Conservation (phyloP, 129 eudicot genomes). For the Pulicaria dysenterica region DNA sequence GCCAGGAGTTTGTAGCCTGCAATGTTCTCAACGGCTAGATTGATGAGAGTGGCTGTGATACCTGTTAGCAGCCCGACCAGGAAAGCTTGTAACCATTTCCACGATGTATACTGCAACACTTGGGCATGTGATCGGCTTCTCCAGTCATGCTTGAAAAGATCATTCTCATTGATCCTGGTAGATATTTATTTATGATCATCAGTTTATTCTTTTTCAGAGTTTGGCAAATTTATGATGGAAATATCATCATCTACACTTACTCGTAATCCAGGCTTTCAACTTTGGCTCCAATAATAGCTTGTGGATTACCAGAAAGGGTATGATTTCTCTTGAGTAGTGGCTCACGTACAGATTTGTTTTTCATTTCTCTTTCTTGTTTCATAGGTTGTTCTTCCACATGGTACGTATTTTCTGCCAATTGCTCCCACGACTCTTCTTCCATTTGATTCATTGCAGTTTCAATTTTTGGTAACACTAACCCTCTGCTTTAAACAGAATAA, state of each 20-base stretch:
- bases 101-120: constrained; percentile 62
- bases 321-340: constrained; percentile 64
- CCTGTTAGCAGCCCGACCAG: constrained; percentile 87
- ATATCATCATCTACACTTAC: constrained; percentile 44
- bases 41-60: constrained; percentile 71
- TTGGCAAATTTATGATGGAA: not conserved
- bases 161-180: constrained; percentile 87
- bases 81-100: constrained; percentile 83
- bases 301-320: constrained; percentile 61
- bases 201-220: not conserved
- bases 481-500: not conserved
- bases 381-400: constrained; percentile 41
- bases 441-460: constrained; percentile 21
- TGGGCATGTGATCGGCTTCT: constrained; percentile 74
- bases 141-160: constrained; percentile 90
- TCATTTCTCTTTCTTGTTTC: constrained; percentile 51
- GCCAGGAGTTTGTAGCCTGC: constrained; percentile 82
- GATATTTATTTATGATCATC: not conserved
- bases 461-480: constrained; percentile 12
- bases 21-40: constrained; percentile 83
- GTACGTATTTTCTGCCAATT: constrained; percentile 27
- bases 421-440: constrained; percentile 44
- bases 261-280: constrained; percentile 95
- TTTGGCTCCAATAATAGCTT: constrained; percentile 81
- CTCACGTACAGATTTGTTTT: constrained; percentile 44